Base-by-base conservation (phyloP, 352 stramenopile genomes). In the Pythium phragmiticola region DNA sequence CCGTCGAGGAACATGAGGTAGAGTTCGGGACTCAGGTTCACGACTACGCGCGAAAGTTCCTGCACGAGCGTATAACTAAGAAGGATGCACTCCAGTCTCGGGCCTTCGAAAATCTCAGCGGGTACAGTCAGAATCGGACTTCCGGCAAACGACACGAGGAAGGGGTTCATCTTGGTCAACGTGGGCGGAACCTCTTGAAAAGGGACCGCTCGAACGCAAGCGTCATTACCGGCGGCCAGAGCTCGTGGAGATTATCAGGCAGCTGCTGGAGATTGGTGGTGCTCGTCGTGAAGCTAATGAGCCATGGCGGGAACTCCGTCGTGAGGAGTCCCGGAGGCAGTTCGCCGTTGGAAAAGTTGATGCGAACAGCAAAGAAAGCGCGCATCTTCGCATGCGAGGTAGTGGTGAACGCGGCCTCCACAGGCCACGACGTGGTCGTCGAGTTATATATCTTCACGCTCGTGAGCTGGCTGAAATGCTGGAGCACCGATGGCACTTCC, bases 201-300 rank as follows among this genome's bases (percentile, higher is more conserved):
- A 19, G 11, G 14, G 42, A 48, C n/a, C 8, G 42, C 42, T 63
- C 57, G 11, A 63, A 16, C 19, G 57, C 9, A 4, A 63, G n/a
- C 6, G 34, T 21, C 59, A 65, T 60, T 5, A 8, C 2, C 14
- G 6, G 39, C 9, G 59, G 59, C 59, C 59, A 65, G 2, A 41
- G 6, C 0, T 11, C 7, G 13, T 59, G n/a, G 5, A 65, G 30
- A 14, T 58, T 16, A 7, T 46, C 39, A 6, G 59, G 59, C 8
- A 65, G 6, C 0, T 26, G 11, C 14, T 7, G 2, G 17, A 65
- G 14, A 14, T 65, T 65, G 11, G 34, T 65, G 4, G 9, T n/a
- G 33, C 21, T 46, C 6, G 23, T 11, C 7, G 45, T 3, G n/a
- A 65, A 43, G 26, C 39, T 65, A 2, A 23, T n/a, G 2, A 65